Evolutionary conservation across 2,329 filamentous ascomycete species (phyloP).

Genomic region (Corynespora cassiicola): DNA sequence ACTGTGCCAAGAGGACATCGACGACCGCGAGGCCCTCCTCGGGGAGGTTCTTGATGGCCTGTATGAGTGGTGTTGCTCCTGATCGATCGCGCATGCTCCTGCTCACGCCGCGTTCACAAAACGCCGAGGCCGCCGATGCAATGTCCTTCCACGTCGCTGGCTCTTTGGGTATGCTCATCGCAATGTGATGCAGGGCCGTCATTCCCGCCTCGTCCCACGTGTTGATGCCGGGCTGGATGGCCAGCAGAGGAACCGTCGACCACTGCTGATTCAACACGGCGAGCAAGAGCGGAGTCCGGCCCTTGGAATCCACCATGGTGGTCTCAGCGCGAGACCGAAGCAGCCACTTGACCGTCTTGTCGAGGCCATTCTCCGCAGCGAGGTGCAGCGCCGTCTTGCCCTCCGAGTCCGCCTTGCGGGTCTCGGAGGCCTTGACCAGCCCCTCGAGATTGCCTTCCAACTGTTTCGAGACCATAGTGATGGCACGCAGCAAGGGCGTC

Average conservation of each 20-base stretch:
- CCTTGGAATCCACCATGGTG: conserved; percentile 25
- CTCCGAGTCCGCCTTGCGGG: conserved; percentile 19
- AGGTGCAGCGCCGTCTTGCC: conserved; percentile 34
- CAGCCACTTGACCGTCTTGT: conserved; percentile 23
- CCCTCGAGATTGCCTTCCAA: conserved; percentile 30
- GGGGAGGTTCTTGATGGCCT: conserved; percentile 33
- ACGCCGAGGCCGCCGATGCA: conserved; percentile 24
- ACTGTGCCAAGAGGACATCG: conserved; percentile 29
- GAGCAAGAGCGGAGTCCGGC: conserved; percentile 36
- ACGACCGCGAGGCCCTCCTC: conserved; percentile 36
- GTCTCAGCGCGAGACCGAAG: conserved; percentile 30
- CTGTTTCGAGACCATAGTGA: conserved; percentile 15
- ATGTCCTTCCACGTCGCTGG: conserved; percentile 35
- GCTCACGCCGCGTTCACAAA: conserved; percentile 38
- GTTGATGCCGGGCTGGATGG: conserved; percentile 36
- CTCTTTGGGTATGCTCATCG: conserved; percentile 24
- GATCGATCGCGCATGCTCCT: conserved; percentile 40
- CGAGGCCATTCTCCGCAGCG: conserved; percentile 34
- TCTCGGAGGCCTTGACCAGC: conserved; percentile 29
- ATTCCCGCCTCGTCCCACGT: conserved; percentile 37
- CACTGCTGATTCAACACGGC: conserved; percentile 36
- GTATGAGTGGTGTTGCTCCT: conserved; percentile 42
- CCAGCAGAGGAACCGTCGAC: conserved; percentile 31
- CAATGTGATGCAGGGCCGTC: conserved; percentile 41
- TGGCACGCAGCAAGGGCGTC: conserved; percentile 28